Percentiles rank a stretch among this genome's conserved stretches.
These are phyloP conservation scores for Penicillium crustosum DNA, from an alignment of 2,329 filamentous ascomycete species.

Conservation along the genomic window DNA sequence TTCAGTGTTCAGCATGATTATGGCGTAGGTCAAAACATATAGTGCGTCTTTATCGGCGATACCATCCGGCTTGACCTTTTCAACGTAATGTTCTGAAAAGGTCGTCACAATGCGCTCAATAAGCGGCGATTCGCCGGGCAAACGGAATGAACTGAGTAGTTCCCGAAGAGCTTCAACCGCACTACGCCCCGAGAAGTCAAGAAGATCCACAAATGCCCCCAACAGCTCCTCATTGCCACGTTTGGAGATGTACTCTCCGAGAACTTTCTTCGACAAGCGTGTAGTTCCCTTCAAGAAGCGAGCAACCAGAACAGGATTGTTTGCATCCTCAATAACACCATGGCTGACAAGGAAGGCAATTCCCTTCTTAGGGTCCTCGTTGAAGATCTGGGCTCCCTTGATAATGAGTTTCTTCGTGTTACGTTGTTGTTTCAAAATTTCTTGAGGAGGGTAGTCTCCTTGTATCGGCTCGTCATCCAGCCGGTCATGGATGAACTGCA, in stretches of 20 bases:
- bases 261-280: slow-evolving; percentile 81
- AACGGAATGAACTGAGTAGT: slow-evolving; percentile 85
- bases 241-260: slow-evolving; percentile 93
- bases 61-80: slow-evolving; percentile 66
- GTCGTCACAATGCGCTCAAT: slow-evolving; percentile 89
- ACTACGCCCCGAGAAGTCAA: slow-evolving; percentile 82
- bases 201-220: slow-evolving; percentile 78
- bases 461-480: slow-evolving; percentile 67
- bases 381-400: slow-evolving; percentile 85
- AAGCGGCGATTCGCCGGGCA: slow-evolving; percentile 87
- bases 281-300: slow-evolving; percentile 83
- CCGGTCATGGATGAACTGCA: slow-evolving; percentile 88
- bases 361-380: slow-evolving; percentile 87
- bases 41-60: slow-evolving; percentile 84
- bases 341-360: slow-evolving; percentile 81
- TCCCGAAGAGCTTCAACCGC: slow-evolving; percentile 87
- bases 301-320: slow-evolving; percentile 76
- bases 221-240: slow-evolving; percentile 82
- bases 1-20: slow-evolving; percentile 97
- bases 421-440: slow-evolving; percentile 67
- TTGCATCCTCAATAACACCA: slow-evolving; percentile 76
- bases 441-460: slow-evolving; percentile 67
- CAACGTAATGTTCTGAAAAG: slow-evolving; percentile 83
- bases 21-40: slow-evolving; percentile 89
- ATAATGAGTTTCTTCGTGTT: slow-evolving; percentile 85